Evolutionary conservation across 768 basidiomycete species (phyloP).

Genomic region (Suillus ampliporus): DNA sequence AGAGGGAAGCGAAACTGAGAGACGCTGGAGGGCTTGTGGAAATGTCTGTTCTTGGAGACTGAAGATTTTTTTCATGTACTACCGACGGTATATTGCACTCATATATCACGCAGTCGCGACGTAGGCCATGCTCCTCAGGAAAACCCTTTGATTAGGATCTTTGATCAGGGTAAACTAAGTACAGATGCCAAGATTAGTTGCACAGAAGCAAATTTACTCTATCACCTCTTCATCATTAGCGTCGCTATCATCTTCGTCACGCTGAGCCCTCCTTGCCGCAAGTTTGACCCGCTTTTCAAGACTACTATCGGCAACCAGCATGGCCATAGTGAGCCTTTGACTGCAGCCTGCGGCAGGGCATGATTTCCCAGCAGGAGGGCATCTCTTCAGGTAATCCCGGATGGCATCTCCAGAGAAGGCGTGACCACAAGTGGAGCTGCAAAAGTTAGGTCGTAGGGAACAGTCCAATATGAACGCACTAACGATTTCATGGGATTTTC

Average conservation of each 20-base stretch:
- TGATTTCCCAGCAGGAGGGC: conserved; percentile 40
- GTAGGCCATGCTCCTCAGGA: neutral
- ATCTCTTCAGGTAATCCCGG: conserved; percentile 57
- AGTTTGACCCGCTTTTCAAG: conserved; percentile 69
- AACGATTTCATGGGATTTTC: conserved; percentile 85
- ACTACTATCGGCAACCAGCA: conserved; percentile 59
- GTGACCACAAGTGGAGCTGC: conserved; percentile 75
- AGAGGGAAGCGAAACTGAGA: conserved; percentile 69
- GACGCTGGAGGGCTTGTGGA: conserved; percentile 64
- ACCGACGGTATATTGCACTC: neutral
- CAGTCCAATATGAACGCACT: conserved; percentile 29
- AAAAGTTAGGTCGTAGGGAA: conserved; percentile 13
- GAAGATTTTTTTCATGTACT: neutral
- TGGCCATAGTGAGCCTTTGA: conserved; percentile 54
- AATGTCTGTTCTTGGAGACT: conserved; percentile 10
- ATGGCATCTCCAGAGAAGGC: conserved; percentile 82
- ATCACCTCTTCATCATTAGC: conserved; percentile 60
- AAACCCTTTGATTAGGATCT: neutral
- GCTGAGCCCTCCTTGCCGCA: conserved; percentile 56
- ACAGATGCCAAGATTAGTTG: neutral
- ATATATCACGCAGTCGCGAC: neutral
- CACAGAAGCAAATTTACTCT: conserved; percentile 42
- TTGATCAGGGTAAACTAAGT: neutral
- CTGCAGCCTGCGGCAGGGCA: conserved; percentile 82
- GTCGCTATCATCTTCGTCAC: conserved; percentile 42